Conservation (phyloP, 345 rosid species). For the Rhodomyrtus tomentosa region DNA sequence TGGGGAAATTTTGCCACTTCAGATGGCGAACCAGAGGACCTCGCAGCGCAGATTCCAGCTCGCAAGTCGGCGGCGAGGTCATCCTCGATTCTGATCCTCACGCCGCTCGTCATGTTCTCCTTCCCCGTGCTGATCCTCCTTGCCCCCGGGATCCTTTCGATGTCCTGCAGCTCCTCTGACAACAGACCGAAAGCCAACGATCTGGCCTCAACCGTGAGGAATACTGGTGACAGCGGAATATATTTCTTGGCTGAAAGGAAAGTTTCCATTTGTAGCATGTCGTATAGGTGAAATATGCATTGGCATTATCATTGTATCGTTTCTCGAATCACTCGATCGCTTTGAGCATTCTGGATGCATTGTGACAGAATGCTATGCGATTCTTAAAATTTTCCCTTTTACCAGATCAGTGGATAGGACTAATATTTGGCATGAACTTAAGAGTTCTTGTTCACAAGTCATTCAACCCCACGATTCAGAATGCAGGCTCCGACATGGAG, state of each 20-base stretch:
- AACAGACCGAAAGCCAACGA: conserved; percentile 55
- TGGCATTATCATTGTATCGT: no score
- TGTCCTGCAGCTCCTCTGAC: conserved; percentile 40
- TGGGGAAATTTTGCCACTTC: not conserved
- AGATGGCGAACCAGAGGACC: conserved; percentile 51
- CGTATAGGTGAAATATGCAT: no score
- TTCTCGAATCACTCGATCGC: no score
- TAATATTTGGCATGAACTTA: no score
- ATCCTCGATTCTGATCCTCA: conserved; percentile 37
- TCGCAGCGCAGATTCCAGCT: conserved; percentile 44
- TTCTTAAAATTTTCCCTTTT: no score
- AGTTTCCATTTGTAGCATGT: no score
- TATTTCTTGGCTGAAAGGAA: no score
- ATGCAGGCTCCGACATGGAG: conserved; percentile 57
- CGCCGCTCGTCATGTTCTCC: conserved; percentile 50
- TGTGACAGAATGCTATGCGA: no score
- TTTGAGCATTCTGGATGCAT: no score
- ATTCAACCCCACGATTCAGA: no score
- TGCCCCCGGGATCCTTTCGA: conserved; percentile 59
- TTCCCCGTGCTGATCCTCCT: conserved; percentile 65
- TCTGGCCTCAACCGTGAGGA: conserved; percentile 47
- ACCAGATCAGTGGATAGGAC: no score
- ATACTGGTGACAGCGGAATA: not conserved
- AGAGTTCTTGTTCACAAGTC: no score
- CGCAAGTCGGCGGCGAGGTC: conserved; percentile 43